A percentile compares a stretch with the other conserved stretches of the same genome.
Conservation (phyloP, 176 grass and related monocot genomes). For the Paspalum notatum region DNA sequence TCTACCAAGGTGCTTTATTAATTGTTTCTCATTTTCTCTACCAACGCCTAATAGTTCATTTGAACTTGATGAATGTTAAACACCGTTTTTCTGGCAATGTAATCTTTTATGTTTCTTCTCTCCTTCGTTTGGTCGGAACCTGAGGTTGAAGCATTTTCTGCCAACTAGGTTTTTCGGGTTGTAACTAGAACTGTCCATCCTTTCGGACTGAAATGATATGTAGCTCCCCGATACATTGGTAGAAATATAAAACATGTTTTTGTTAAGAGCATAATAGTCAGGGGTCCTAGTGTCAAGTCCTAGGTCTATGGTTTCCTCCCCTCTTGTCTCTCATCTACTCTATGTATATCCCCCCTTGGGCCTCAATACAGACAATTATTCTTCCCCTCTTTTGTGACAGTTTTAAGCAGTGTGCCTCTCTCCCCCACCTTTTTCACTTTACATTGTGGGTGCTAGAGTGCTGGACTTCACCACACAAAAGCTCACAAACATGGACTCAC, state of each 20-base stretch:
- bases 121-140: constrained; percentile 3
- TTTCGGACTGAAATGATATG: background rate
- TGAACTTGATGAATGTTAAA: background rate
- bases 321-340: too few species aligned
- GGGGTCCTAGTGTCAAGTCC: too few species aligned
- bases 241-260: background rate
- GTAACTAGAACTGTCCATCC: background rate
- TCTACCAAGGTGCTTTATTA: constrained; percentile 54
- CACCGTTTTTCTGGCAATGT: background rate
- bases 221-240: background rate
- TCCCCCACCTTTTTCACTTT: background rate
- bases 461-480: background rate
- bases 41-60: background rate
- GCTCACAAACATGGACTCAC: background rate
- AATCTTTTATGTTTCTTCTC: background rate
- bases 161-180: background rate
- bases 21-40: constrained; percentile 23
- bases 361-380: too few species aligned
- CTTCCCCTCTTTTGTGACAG: too few species aligned
- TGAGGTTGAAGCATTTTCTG: background rate
- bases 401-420: background rate
- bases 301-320: too few species aligned
- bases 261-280: too few species aligned
- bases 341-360: too few species aligned
- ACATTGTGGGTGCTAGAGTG: background rate